phyloP scores from a whole-genome alignment of 495 filamentous ascomycete genomes.

The Xylaria telfairii region DNA sequence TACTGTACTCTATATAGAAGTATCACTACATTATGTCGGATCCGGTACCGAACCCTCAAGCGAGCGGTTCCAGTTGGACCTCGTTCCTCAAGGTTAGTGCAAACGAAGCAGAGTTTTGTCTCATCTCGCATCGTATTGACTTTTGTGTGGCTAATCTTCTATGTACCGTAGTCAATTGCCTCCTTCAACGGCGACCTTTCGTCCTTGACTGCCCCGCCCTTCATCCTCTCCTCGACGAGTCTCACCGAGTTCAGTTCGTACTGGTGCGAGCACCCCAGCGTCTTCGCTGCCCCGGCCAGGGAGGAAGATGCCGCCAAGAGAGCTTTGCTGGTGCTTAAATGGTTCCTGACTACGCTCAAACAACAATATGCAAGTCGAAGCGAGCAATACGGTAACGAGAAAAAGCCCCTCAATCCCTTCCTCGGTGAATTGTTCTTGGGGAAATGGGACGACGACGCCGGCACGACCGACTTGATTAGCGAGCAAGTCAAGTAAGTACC shows the following conservation, averaged over 20 bases:
- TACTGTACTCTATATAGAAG: background rate
- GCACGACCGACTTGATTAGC: slow-evolving; percentile 67
- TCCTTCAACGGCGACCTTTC: slow-evolving; percentile 97
- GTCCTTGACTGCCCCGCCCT: slow-evolving; percentile 91
- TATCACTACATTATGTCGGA: slow-evolving; percentile 32
- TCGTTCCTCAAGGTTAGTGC: slow-evolving; percentile 58
- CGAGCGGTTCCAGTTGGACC: slow-evolving; percentile 52
- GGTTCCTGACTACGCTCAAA: slow-evolving; percentile 96
- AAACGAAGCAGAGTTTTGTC: background rate
- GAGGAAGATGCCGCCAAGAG: slow-evolving; percentile 85
- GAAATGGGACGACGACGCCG: slow-evolving; percentile 79
- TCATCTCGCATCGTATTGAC: background rate
- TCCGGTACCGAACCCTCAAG: slow-evolving; percentile 39
- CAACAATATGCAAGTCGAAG: slow-evolving; percentile 91
- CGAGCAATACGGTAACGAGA: slow-evolving; percentile 92
- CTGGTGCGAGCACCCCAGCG: slow-evolving; percentile 90
- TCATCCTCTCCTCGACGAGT: slow-evolving; percentile 91
- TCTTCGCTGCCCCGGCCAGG: slow-evolving; percentile 84
- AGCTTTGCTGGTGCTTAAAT: slow-evolving; percentile 87
- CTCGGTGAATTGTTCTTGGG: slow-evolving; percentile 91
- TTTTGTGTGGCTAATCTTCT: background rate
- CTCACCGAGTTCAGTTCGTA: slow-evolving; percentile 95
- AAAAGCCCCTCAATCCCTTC: slow-evolving; percentile 95
- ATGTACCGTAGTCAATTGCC: slow-evolving; percentile 75
- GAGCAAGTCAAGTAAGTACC: slow-evolving; percentile 71